Conservation (phyloP, 768 basidiomycete species). For the Tylopilus sp. region DNA sequence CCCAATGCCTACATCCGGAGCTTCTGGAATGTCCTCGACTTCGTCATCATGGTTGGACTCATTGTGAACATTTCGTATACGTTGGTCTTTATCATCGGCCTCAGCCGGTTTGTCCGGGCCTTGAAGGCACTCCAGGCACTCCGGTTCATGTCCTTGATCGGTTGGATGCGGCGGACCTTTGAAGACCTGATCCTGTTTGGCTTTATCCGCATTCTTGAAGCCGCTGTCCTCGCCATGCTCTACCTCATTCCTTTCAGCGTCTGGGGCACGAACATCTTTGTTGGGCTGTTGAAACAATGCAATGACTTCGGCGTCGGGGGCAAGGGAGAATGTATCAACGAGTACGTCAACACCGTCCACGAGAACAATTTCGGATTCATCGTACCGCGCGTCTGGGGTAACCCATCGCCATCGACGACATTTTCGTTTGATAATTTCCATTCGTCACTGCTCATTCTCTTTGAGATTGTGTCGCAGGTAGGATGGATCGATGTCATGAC, state of each 20-base stretch:
- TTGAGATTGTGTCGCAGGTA: conserved; percentile 96
- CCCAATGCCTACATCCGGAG: conserved; percentile 90
- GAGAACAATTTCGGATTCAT: conserved; percentile 63
- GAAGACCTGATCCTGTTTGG: conserved; percentile 85
- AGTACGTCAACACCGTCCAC: conserved; percentile 64
- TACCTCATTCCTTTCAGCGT: conserved; percentile 92
- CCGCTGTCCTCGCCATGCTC: conserved; percentile 82
- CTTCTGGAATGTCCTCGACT: conserved; percentile 90
- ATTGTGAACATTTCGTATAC: conserved; percentile 70
- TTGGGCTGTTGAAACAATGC: conserved; percentile 81
- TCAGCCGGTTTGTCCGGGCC: conserved; percentile 78
- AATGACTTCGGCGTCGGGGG: conserved; percentile 60
- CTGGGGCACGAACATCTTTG: conserved; percentile 93
- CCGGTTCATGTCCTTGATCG: conserved; percentile 84
- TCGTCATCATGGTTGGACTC: conserved; percentile 76
- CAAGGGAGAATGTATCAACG: conserved; percentile 66
- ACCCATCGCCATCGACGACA: conserved; percentile 77
- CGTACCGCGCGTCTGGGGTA: conserved; percentile 84
- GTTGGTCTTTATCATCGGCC: conserved; percentile 70
- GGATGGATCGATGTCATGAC: conserved; percentile 94
- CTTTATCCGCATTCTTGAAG: conserved; percentile 79
- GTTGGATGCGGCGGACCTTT: conserved; percentile 83
- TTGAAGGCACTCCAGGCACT: conserved; percentile 87
- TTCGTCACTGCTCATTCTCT: conserved; percentile 81
- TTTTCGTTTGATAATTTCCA: conserved; percentile 91